Evolutionary conservation across 2,329 filamentous ascomycete genomes (phyloP), one percentile per base, ranked within the genome.

Genomic region (Pseudogymnoascus sp.): DNA sequence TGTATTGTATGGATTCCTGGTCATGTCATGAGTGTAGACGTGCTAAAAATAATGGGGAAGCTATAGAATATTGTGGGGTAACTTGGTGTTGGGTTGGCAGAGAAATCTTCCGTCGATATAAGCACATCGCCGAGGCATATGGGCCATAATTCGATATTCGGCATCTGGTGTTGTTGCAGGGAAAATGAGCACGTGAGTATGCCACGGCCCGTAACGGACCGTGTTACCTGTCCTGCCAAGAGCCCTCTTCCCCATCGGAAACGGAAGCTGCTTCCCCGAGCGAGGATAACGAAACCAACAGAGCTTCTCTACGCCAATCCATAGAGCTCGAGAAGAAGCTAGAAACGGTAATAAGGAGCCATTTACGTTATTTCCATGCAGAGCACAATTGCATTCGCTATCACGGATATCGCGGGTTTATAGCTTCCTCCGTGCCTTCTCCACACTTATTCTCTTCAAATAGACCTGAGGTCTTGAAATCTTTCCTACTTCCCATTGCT

Each of bases 351-450:
- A 34, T 18, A 56, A 34, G 28, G 50, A 34, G 28, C 50, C 3
- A 11, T 56, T 53, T 56, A 56, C 50, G 50, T 56, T 56, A 36
- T 56, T 56, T 56, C 10, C 50, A 56, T 56, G 50, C 28, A 56
- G 50, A 36, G 18, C 28, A 56, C 28, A 34, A 56, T 3, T 34
- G 12, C 28, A 28, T 5, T 56, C 50, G 28, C 28, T 56, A 21
- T 56, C 46, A 36, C 50, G 16, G 50, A 12, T 56, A 21, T 56
- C 50, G 18, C 28, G 28, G 50, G 23, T 50, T 50, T 50, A 28
- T 50, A 16, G 44, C 44, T 28, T 34, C 28, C 16, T 56, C 28
- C 46, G 8, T 21, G 5, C n/a, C 8, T 21, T 56, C 50, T 21
- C 50, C 50, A 56, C 50, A 56, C 16, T 8, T 56, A 21, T 56